phyloP scores from a whole-genome alignment of 2,329 filamentous ascomycete genomes.

The Talaromyces albobiverticillius region DNA sequence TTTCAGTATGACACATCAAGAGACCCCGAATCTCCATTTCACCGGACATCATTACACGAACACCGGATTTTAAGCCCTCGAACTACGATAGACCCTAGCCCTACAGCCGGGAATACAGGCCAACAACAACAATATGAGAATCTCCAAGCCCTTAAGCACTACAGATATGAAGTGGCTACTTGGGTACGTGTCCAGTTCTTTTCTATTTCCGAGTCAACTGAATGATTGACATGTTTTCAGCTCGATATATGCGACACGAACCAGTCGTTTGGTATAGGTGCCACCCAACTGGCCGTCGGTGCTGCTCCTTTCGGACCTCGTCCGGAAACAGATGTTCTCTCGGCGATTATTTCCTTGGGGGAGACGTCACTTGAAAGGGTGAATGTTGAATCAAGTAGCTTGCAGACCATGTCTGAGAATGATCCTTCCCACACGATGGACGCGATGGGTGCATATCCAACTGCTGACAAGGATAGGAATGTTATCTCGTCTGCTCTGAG shows the following conservation, averaged over 20 bases:
- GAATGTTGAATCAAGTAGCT: not conserved
- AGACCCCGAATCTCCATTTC: not conserved
- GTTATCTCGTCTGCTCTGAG: not conserved
- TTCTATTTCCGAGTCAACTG: not conserved
- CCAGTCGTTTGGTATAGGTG: constrained; percentile 41
- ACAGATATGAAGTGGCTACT: constrained; percentile 45
- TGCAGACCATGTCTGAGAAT: too few relatives aligned
- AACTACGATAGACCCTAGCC: not conserved
- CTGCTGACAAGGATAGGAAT: not conserved
- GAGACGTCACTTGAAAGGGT: not conserved
- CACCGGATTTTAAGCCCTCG: too few relatives aligned
- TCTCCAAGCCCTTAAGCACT: constrained; percentile 43
- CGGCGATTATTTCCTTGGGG: not conserved
- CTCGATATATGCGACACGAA: constrained; percentile 44
- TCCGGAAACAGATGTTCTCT: constrained; percentile 8
- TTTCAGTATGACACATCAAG: not conserved
- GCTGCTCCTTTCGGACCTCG: not conserved
- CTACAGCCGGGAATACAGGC: too few relatives aligned
- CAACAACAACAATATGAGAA: constrained; percentile 12
- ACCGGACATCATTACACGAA: not conserved
- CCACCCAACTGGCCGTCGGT: constrained; percentile 27
- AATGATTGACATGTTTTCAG: constrained; percentile 22
- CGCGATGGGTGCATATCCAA: too few relatives aligned
- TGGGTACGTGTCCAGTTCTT: constrained; percentile 36
- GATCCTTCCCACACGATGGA: too few relatives aligned